A percentile compares a stretch with the other conserved stretches of the same genome.
Conservation (phyloP, 2,329 filamentous ascomycete genomes). For the Tolypocladium guangdongense region DNA sequence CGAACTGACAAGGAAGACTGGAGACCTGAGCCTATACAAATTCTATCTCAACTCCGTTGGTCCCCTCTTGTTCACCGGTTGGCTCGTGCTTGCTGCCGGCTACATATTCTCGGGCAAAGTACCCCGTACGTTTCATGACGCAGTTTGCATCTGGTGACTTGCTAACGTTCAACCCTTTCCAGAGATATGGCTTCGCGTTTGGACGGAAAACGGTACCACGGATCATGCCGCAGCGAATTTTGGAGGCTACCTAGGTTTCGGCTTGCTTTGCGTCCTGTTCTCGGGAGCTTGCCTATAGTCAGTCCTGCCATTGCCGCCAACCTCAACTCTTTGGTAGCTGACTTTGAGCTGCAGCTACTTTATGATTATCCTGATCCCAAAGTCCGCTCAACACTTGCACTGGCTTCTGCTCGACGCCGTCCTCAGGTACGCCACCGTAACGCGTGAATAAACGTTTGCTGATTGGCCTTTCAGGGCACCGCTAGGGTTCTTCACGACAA, state of each 20-base stretch:
- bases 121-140: neutral
- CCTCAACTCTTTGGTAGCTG: neutral
- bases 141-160: neutral
- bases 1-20: neutral
- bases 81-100: neutral
- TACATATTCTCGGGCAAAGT: neutral
- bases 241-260: constrained; percentile 1
- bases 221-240: neutral
- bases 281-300: neutral
- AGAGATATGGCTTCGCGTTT: constrained; percentile 3
- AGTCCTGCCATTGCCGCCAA: neutral
- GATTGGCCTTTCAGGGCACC: neutral
- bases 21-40: constrained; percentile 1
- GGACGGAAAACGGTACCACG: neutral
- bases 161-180: neutral
- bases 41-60: constrained; percentile 4
- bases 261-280: neutral
- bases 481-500: constrained; percentile 1
- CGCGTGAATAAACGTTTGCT: neutral
- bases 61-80: neutral
- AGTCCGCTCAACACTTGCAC: constrained; percentile 1
- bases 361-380: constrained; percentile 1
- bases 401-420: constrained; percentile 1
- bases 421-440: neutral
- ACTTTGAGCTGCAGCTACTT: neutral